Evolutionary conservation across 192 early-diverging fungal species (phyloP).

Genomic region (Entomortierella chlamydospora): DNA sequence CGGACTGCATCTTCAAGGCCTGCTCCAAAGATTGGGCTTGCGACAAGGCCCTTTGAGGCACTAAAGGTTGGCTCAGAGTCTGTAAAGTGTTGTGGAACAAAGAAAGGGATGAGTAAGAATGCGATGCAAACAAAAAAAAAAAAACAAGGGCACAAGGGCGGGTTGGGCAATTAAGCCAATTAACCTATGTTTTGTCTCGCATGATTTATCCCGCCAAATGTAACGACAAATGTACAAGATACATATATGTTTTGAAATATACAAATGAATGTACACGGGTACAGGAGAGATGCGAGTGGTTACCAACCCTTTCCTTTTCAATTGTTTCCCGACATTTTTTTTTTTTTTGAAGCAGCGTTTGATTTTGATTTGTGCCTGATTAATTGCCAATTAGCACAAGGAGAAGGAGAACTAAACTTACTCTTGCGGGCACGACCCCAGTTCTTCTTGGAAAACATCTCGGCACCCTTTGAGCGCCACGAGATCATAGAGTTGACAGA

Average conservation of each 20-base stretch:
- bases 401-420: conserved; percentile 16
- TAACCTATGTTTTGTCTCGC: too few relatives aligned
- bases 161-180: too few relatives aligned
- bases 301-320: too few relatives aligned
- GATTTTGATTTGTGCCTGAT: conserved; percentile 31
- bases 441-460: conserved; percentile 46
- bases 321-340: too few relatives aligned
- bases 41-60: conserved; percentile 8
- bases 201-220: too few relatives aligned
- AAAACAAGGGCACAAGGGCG: neutral
- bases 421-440: conserved; percentile 52
- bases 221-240: too few relatives aligned
- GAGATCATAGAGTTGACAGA: conserved; percentile 50
- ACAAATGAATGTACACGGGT: too few relatives aligned
- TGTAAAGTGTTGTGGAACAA: conserved; percentile 8
- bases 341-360: neutral
- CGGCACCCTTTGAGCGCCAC: conserved; percentile 52
- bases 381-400: conserved; percentile 20
- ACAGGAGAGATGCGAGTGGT: too few relatives aligned
- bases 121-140: neutral
- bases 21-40: conserved; percentile 40
- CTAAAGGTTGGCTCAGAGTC: conserved; percentile 48
- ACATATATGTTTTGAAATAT: too few relatives aligned
- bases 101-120: neutral
- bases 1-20: conserved; percentile 43